phyloP scores from a whole-genome alignment of 1,139 yeast genomes.

The Eremothecium coryli region DNA sequence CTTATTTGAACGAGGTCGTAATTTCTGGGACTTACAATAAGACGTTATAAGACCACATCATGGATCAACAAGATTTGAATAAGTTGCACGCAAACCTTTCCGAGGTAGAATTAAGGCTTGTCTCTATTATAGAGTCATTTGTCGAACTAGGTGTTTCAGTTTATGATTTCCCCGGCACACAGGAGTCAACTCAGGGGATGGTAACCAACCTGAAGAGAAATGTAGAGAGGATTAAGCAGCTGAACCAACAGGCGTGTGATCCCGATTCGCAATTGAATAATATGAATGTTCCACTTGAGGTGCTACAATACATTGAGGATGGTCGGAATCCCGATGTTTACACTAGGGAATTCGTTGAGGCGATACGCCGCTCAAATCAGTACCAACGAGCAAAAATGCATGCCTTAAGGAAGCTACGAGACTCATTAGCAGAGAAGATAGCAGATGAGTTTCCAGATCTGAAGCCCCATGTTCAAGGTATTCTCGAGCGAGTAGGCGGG shows the following conservation, averaged over 20 bases:
- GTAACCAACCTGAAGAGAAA: conserved; percentile 34
- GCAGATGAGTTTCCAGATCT: conserved; percentile 71
- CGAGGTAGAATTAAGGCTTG: conserved; percentile 50
- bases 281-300: conserved; percentile 63
- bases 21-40: too few relatives aligned
- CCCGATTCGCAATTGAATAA: conserved; percentile 31
- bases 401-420: conserved; percentile 51
- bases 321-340: conserved; percentile 96
- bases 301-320: conserved; percentile 78
- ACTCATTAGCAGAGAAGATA: conserved; percentile 59
- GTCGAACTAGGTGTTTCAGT: conserved; percentile 85
- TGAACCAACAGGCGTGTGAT: conserved; percentile 28
- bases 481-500: conserved; percentile 36
- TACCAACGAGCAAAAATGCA: conserved; percentile 72
- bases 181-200: conserved; percentile 50
- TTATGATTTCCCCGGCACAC: conserved; percentile 87
- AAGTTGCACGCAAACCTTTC: conserved; percentile 36
- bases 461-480: conserved; percentile 42
- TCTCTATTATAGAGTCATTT: conserved; percentile 69
- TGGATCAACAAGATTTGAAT: conserved; percentile 11
- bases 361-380: conserved; percentile 81
- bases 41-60: too few relatives aligned
- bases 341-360: conserved; percentile 91
- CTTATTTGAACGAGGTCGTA: too few relatives aligned
- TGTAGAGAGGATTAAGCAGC: conserved; percentile 27